Evolutionary conservation across 352 stramenopile genomes (phyloP), one percentile per base, ranked within the genome.

Genomic region (Pythium pyrilobum): DNA sequence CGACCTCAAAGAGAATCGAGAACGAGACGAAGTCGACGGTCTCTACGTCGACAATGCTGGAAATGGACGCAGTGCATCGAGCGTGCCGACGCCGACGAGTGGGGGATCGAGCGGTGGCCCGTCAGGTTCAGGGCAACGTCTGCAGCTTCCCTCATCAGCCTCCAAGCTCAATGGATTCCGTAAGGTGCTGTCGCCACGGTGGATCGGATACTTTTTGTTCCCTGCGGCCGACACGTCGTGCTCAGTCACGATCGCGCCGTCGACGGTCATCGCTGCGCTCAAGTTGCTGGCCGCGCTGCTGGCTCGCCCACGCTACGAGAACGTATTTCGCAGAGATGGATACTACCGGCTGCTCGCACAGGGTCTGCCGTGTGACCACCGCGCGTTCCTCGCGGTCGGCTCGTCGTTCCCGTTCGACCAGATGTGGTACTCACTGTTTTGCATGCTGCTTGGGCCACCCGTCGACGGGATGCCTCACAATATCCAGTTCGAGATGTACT

Each of bases 381-480:
- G 54, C 2, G 18, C 59, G 10, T 78, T 78, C 37, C 43, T 21
- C 8, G 48, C 27, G 9, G 8, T 24, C 2, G 34, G n/a, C 18
- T 32, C 41, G 5, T 27, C 36, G 13, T 87, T 90, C 28, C 77
- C 75, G 3, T 87, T 90, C 33, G 55, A 87, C 18, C 69, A 87
- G 13, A 72, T 87, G 65, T 90, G 76, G 75, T 87, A 87, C 45
- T 58, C 67, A 31, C 62, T 90, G 5, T 73, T 90, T 51, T 84
- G 77, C 41, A 79, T 74, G 36, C 28, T 88, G 38, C 58, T 90
- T 37, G 80, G 80, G 1, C 66, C 73, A 24, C 75, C 80, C 0
- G 69, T 84, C 9, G 77, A 88, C n/a, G 77, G 75, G 0, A 64
- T 82, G 25, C 73, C 80, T 16, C 65, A 79, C 64, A 58, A 81